Evolutionary conservation across 768 basidiomycete genomes (phyloP), one percentile per base, ranked within the genome.

Genomic region (Heimioporus sp.): DNA sequence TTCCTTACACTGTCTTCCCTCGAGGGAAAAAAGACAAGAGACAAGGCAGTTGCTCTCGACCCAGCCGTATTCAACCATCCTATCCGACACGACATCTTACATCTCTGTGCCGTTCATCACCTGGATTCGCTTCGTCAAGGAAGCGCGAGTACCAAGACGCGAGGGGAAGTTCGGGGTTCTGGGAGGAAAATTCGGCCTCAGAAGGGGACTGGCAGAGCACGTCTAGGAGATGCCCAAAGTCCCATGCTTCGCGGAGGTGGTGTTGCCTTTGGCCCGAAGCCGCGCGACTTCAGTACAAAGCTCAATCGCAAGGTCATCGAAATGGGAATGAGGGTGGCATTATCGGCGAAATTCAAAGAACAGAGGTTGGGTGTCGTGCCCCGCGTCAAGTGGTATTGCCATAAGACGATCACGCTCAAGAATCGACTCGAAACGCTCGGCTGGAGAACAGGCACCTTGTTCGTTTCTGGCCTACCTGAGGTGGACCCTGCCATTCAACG

Each of bases 241-340:
- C 92, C 92, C 2, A 90, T 92, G 80, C 80, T 87, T 49, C 78
- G 86, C 31, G 96, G 96, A 32, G 97, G 97, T 71, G 97, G 96
- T 59, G 81, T 89, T 37, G 92, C 92, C 7, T 94, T 93, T 54
- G 93, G 93, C 30, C 92, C 92, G 1, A 87, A 91, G 65, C 91
- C 93, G 3, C 82, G 93, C 44, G 90, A 97, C 67, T 98, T 95
- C 69, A 84, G 88, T 61, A 93, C 92, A 17, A 87, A 90, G 57
- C 80, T 99, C 35, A 90, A 91, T n/a, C 81, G 91, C 56, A 98
- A 98, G 72, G 89, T 97, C 58, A 80, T 92, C 38, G 77, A 90
- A 61, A 89, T 98, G 84, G 96, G 95, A 10, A 86, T 98, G 83
- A 81, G 90, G 19, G 87, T 94, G 46, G 94, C 92, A 3, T 70